phyloP scores from a whole-genome alignment of 2,329 filamentous ascomycete species.

The Acrocalymma vagum region DNA sequence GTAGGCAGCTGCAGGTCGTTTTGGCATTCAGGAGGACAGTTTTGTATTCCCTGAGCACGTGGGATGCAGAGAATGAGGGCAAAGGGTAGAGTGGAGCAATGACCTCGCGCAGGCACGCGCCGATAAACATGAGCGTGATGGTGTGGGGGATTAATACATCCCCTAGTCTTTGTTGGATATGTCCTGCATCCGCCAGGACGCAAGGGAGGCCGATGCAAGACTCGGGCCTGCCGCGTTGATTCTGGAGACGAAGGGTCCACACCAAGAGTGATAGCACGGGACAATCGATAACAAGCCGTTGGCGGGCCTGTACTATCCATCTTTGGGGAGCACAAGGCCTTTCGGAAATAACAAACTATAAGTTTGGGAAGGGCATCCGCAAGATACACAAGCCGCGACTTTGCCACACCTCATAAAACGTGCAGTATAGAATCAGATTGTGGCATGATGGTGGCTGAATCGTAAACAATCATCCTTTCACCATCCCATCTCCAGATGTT shows the following conservation, averaged over 20 bases:
- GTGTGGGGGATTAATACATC: constrained; percentile 21
- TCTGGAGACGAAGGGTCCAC: constrained; percentile 15
- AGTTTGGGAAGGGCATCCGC: too few species aligned
- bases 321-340: too few species aligned
- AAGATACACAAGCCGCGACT: too few species aligned
- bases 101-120: constrained; percentile 20
- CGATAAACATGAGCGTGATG: constrained; percentile 9
- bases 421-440: too few species aligned
- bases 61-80: constrained; percentile 22
- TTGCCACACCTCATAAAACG: too few species aligned
- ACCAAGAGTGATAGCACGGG: too few species aligned
- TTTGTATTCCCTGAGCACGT: constrained; percentile 32
- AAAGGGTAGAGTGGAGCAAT: constrained; percentile 8
- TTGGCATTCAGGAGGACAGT: constrained; percentile 21
- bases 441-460: constrained; percentile 32
- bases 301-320: too few species aligned
- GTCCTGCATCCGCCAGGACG: constrained; percentile 23
- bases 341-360: too few species aligned
- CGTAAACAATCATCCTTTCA: constrained; percentile 14
- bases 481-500: constrained; percentile 15
- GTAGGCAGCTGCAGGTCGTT: constrained; percentile 26
- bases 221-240: constrained; percentile 5
- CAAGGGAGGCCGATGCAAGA: constrained; percentile 24
- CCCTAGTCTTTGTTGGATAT: constrained; percentile 15
- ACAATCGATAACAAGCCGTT: too few species aligned